Evolutionary conservation across 169 alveolate genomes (phyloP), one percentile per base, ranked within the genome.

Genomic region (Eimeria zaria): DNA sequence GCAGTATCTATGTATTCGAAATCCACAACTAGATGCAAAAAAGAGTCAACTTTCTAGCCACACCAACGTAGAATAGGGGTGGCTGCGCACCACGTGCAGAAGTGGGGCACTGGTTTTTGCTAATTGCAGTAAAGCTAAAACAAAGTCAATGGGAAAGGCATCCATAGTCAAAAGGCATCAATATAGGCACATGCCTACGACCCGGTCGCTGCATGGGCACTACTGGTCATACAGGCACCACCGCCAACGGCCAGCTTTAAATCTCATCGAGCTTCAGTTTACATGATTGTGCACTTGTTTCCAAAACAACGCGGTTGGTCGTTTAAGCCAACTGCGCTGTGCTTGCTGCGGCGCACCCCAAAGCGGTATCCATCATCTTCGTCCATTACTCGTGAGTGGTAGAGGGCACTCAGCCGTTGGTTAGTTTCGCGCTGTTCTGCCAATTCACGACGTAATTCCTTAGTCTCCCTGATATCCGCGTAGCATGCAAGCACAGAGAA

Each of bases 361-460:
- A 55, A 84, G 85, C 95, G 81, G 73, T 88, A 62, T 64, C 60
- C 84, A 67, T 88, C 95, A 27, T 88, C 95, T 46, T 88, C 95
- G 30, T 88, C 84, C 81, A 67, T 46, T 69, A 69, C 69, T 30
- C 95, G 51, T 46, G 95, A 88, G 84, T 88, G 84, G 53, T 67
- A 67, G 71, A 69, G 95, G 71, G 85, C 84, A 11, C 95, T 69
- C 95, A 88, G 53, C 20, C 95, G 95, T 53, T 88, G 81, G 71
- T 88, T 88, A 18, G 84, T 67, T 69, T 88, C 96, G 41, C 96
- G 80, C 71, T 91, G 89, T 58, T 91, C 91, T 46, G 87, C 90
- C 84, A 91, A 48, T 33, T 74, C 96, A 5, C 96, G 96, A n/a
- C 96, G 90, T 44, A 91, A 84, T 18, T 91, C 91, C 64, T 91